phyloP scores from a whole-genome alignment of 352 stramenopile species.

The Saprolegnia diclina region DNA sequence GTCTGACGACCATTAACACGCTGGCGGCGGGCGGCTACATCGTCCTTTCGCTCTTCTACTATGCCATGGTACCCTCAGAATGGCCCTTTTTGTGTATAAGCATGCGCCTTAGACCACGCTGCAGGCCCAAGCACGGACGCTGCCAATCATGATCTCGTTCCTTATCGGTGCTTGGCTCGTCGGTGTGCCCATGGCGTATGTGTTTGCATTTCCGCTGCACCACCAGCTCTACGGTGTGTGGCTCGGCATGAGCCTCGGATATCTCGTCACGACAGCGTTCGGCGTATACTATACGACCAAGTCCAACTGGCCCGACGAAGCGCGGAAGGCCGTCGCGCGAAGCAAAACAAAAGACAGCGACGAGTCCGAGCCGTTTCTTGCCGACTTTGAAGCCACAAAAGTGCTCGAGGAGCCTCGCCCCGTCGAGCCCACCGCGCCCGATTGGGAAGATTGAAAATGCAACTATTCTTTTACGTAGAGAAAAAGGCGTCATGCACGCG shows the following conservation, averaged over 20 bases:
- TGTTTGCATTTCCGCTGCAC: slow-evolving; percentile 44
- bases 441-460: too few species aligned
- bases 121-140: slow-evolving; percentile 50
- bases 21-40: slow-evolving; percentile 57
- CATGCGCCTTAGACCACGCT: slow-evolving; percentile 46
- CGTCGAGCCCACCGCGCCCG: too few species aligned
- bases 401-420: too few species aligned
- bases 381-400: neutral
- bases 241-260: slow-evolving; percentile 60
- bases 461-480: too few species aligned
- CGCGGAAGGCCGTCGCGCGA: slow-evolving; percentile 38
- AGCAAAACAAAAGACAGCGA: slow-evolving; percentile 2
- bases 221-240: slow-evolving; percentile 59
- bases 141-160: slow-evolving; percentile 33
- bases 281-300: slow-evolving; percentile 41
- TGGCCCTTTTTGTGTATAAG: neutral
- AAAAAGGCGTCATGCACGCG: too few species aligned
- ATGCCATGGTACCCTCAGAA: slow-evolving; percentile 40
- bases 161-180: slow-evolving; percentile 64
- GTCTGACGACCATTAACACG: slow-evolving; percentile 47
- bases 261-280: slow-evolving; percentile 63
- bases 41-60: slow-evolving; percentile 78
- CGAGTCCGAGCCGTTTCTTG: neutral
- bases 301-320: slow-evolving; percentile 56
- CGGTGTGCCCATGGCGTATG: slow-evolving; percentile 60